phyloP scores from a whole-genome alignment of 2,329 filamentous ascomycete genomes.

The Talaromyces pinophilus region DNA sequence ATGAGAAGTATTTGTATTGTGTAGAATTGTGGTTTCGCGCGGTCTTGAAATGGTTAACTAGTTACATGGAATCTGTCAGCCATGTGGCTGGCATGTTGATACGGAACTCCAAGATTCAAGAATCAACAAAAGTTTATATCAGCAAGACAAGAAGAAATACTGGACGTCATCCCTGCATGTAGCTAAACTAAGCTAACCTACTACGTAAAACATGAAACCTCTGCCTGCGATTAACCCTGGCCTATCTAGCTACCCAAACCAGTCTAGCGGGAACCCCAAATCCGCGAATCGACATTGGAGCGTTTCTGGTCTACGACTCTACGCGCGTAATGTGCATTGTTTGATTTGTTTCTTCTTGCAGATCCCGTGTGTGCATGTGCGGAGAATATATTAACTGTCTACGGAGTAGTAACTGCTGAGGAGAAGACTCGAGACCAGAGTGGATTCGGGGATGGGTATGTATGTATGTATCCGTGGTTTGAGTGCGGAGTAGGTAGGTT shows the following conservation, averaged over 20 bases:
- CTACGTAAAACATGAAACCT: background rate
- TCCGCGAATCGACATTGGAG: background rate
- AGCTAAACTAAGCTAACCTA: background rate
- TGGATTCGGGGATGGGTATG: background rate
- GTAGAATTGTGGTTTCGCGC: background rate
- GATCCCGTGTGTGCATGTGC: conserved; percentile 1
- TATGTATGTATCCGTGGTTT: background rate
- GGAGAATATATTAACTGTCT: background rate
- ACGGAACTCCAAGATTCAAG: background rate
- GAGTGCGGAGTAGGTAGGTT: conserved; percentile 5
- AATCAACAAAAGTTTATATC: background rate
- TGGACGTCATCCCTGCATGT: background rate
- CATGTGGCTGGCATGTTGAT: background rate
- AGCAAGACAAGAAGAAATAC: background rate
- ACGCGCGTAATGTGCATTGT: background rate
- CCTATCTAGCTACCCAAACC: conserved; percentile 19
- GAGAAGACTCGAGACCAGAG: conserved; percentile 4
- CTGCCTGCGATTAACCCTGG: background rate
- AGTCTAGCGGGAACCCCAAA: conserved; percentile 1
- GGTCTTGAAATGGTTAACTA: background rate
- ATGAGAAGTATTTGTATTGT: background rate
- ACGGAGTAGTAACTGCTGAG: background rate
- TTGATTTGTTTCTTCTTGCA: background rate
- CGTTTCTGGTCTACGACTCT: background rate
- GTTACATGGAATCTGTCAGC: background rate